Evolutionary conservation across 2,329 filamentous ascomycete genomes (phyloP).

Genomic region (Boeremia lycopersici): DNA sequence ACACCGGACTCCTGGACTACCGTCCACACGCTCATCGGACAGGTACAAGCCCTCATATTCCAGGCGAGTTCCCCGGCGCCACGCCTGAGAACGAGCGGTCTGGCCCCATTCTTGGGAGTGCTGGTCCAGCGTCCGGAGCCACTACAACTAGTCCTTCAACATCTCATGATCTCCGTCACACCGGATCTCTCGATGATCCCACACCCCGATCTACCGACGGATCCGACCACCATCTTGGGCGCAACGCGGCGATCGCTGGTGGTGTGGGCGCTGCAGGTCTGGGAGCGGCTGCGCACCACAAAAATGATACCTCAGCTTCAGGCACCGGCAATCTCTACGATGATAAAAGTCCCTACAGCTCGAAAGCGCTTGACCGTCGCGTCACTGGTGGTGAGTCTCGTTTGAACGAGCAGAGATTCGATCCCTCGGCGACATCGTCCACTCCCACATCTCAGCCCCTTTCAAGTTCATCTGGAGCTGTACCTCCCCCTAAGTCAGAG

Average conservation of each 20-base stretch:
- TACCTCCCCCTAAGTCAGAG: conserved; percentile 10
- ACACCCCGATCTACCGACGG: conserved; percentile 18
- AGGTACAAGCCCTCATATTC: conserved; percentile 45
- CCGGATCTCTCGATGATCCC: conserved; percentile 30
- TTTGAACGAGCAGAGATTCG: conserved; percentile 28
- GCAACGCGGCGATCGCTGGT: conserved; percentile 35
- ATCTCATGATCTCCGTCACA: conserved; percentile 31
- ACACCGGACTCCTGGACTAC: conserved; percentile 11
- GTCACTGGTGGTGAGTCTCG: conserved; percentile 24
- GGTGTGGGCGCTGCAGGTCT: conserved; percentile 33
- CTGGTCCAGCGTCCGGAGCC: conserved; percentile 6
- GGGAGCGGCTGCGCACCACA: conserved; percentile 22
- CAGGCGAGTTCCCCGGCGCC: conserved; percentile 41
- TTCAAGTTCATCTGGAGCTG: conserved; percentile 15
- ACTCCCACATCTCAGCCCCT: conserved; percentile 14
- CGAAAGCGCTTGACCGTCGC: conserved; percentile 37
- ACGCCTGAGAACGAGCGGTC: conserved; percentile 37
- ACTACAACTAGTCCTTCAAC: conserved; percentile 3
- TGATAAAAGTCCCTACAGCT: conserved; percentile 34
- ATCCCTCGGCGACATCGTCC: conserved; percentile 20
- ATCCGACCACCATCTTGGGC: conserved; percentile 31
- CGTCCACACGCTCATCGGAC: conserved; percentile 33
- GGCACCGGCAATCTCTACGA: conserved; percentile 20
- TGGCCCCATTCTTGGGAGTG: conserved; percentile 28
- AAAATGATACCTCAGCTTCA: conserved; percentile 19